Evolutionary conservation across 202 grass and related monocot genomes (phyloP), one percentile per base, ranked within the genome.

Genomic region (Carex arenaria): DNA sequence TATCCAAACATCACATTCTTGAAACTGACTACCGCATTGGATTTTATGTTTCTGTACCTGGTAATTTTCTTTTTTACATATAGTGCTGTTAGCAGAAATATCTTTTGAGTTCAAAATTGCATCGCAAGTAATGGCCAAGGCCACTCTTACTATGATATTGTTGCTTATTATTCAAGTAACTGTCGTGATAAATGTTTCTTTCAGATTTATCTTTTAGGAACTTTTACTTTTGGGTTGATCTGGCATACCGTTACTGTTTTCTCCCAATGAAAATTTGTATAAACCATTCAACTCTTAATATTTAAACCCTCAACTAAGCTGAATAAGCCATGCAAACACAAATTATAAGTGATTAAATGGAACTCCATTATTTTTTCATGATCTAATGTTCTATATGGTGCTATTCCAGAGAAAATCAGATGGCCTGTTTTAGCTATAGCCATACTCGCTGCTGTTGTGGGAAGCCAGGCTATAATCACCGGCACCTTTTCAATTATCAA

Each of bases 11-110:
- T 91, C 93, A 98, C 78, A 80, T 38, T 68, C 89, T 98, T 54
- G 89, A 91, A 89, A 93, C 64, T 85, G 81, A 93, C 14, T 98
- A 98, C 31, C 86, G 72, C 73, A 95, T 98, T 77, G 93, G 93
- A 83, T 98, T 98, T 91, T 98, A 95, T 53, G 96, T 98, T 53
- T 98, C 96, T 74, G 96, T 99, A 36, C 96, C 93, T 76, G 96
- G 96, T 89, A 89, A 90, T 76, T 92, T 78, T 75, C 69, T 43
- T 84, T 78, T 64, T 28, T 67, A 51, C 15, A 78, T 73, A 59
- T 79, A 60, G 51, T 34, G 36, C 14, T 66, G 1, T 36, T 34
- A 79, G 82, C 32, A 20, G 80, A 78, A 86, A 31, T 84, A 13
- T 73, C 78, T 57, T 19, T 57, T 19, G 1, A 67, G 10, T 47